These are phyloP conservation scores for Lindgomyces ingoldianus DNA, from an alignment of 495 filamentous ascomycete genomes.

Conservation along the genomic window DNA sequence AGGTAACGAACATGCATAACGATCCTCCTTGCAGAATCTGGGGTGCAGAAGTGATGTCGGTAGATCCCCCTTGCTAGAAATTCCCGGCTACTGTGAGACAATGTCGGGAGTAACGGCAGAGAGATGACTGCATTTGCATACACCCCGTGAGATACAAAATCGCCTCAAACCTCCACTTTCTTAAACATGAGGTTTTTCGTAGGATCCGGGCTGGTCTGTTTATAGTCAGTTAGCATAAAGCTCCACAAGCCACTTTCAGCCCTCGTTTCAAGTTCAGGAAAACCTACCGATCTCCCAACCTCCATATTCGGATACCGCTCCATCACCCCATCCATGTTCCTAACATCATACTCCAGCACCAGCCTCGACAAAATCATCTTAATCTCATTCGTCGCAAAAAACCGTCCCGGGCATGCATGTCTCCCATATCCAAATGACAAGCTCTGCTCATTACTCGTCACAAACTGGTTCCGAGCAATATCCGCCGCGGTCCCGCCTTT, in stretches of 20 bases:
- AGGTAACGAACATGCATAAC: no score
- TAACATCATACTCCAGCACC: slow-evolving; percentile 22
- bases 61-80: no score
- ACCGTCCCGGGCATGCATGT: slow-evolving; percentile 31
- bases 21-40: no score
- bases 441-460: slow-evolving; percentile 24
- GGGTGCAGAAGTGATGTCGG: no score
- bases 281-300: neutral
- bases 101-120: no score
- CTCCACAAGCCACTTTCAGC: no score
- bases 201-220: slow-evolving; percentile 22
- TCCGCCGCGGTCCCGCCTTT: neutral
- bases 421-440: slow-evolving; percentile 24
- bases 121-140: neutral
- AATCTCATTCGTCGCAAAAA: slow-evolving; percentile 35
- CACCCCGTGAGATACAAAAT: neutral
- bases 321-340: slow-evolving; percentile 23
- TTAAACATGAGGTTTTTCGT: slow-evolving; percentile 24
- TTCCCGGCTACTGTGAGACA: no score
- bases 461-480: slow-evolving; percentile 29
- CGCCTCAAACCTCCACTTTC: slow-evolving; percentile 13
- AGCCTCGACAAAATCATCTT: slow-evolving; percentile 31
- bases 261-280: no score
- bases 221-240: no score
- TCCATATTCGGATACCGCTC: slow-evolving; percentile 17